Percentiles rank a stretch among this genome's conserved stretches.
These are phyloP conservation scores for Cyclocybe cylindracea DNA, from an alignment of 768 basidiomycete genomes.

Conservation along the genomic window DNA sequence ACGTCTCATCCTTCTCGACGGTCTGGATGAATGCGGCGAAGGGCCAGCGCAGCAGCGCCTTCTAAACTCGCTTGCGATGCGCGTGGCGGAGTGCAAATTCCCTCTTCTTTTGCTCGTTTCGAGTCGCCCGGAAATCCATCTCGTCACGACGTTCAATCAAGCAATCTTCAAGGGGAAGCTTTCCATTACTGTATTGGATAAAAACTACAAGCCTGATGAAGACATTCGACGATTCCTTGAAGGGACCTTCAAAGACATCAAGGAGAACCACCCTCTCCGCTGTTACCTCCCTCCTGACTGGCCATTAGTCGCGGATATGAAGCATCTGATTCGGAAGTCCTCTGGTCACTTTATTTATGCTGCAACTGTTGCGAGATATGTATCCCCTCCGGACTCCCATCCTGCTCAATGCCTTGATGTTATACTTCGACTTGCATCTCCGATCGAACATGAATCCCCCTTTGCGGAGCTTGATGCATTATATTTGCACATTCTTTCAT, in stretches of 20 bases:
- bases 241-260: background rate
- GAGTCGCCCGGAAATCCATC: conserved; percentile 10
- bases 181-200: background rate
- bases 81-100: background rate
- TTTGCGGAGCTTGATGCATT: no score
- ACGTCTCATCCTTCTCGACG: conserved; percentile 1
- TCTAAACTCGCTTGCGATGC: no score
- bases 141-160: background rate
- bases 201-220: background rate
- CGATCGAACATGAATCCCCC: no score
- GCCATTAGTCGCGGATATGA: background rate
- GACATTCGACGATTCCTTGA: conserved; percentile 7
- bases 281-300: background rate
- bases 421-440: no score
- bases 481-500: no score
- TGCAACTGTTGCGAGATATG: background rate
- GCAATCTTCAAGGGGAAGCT: background rate
- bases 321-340: conserved; percentile 2
- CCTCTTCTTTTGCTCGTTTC: conserved; percentile 10
- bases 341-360: conserved; percentile 18
- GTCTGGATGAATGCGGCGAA: conserved; percentile 4
- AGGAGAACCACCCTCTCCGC: conserved; percentile 2
- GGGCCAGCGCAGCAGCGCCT: no score
- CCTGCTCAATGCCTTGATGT: no score
- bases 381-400: no score